Evolutionary conservation across 192 early-diverging fungal genomes (phyloP).

Genomic region (Phlyctochytrium planicorne): DNA sequence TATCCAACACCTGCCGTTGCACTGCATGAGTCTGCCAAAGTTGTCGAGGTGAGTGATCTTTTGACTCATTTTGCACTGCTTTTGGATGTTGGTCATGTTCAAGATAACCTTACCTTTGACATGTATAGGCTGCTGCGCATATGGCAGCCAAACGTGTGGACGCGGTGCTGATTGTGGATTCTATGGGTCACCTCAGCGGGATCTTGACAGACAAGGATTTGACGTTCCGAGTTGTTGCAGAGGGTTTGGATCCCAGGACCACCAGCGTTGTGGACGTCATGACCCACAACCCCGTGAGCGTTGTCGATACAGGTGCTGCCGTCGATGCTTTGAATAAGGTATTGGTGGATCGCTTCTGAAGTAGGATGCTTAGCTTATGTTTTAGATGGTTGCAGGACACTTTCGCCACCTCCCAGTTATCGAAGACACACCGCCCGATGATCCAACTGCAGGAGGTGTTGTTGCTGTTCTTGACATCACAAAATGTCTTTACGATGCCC

Average conservation of each 20-base stretch:
- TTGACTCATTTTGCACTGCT: background rate
- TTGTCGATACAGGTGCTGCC: constrained; percentile 50
- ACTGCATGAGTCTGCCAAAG: constrained; percentile 9
- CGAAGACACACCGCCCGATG: constrained; percentile 25
- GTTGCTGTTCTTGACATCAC: constrained; percentile 58
- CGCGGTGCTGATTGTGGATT: constrained; percentile 90
- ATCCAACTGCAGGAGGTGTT: constrained; percentile 30
- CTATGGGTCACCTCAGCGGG: constrained; percentile 81
- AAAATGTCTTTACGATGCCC: constrained; percentile 55
- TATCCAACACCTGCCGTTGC: constrained; percentile 26
- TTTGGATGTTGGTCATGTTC: too few relatives aligned
- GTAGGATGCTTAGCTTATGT: background rate
- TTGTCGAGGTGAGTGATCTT: constrained; percentile 21
- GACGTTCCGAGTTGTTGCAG: constrained; percentile 90
- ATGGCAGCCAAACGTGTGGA: constrained; percentile 97
- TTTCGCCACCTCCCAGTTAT: constrained; percentile 57
- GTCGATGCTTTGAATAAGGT: constrained; percentile 44
- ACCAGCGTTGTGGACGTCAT: constrained; percentile 79
- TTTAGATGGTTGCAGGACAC: constrained; percentile 40
- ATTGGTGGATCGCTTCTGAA: background rate
- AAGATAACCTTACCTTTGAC: too few relatives aligned
- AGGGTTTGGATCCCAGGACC: constrained; percentile 39
- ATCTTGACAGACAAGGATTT: constrained; percentile 99
- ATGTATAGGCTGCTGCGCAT: constrained; percentile 41
- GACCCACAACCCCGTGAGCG: constrained; percentile 89